Conservation (phyloP, 2,329 filamentous ascomycete genomes). For the Pseudogymnoascus sp. region DNA sequence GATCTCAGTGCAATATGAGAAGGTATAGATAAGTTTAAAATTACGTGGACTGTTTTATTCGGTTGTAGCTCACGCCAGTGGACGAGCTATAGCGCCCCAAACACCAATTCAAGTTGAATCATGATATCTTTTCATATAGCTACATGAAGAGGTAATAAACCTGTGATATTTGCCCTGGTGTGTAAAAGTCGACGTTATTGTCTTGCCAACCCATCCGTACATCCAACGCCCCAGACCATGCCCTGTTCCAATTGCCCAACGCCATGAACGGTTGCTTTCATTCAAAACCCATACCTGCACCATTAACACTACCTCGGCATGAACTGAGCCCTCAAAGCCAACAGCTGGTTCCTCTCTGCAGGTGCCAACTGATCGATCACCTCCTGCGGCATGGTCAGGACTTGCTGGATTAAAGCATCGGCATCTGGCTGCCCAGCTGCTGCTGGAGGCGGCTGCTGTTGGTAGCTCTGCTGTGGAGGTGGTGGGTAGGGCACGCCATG, state of each 20-base stretch:
- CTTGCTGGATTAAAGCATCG: conserved; percentile 69
- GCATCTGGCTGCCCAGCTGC: conserved; percentile 47
- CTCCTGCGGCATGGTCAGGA: conserved; percentile 71
- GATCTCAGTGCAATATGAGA: neutral
- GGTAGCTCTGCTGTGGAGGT: conserved; percentile 38
- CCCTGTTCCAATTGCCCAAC: neutral
- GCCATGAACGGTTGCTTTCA: neutral
- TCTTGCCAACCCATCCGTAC: neutral
- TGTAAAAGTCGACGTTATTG: neutral
- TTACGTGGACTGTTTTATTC: neutral
- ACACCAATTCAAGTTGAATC: neutral
- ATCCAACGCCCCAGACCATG: conserved; percentile 2
- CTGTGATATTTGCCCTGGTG: neutral
- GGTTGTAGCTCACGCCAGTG: neutral
- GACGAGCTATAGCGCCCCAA: neutral
- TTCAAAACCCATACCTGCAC: neutral
- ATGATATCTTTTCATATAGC: neutral
- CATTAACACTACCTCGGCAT: conserved; percentile 22
- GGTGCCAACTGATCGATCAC: conserved; percentile 74
- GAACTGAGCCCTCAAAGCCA: conserved; percentile 64
- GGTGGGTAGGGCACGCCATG: conserved; percentile 32
- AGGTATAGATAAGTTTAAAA: neutral
- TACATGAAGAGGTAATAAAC: neutral
- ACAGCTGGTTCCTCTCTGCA: conserved; percentile 68
- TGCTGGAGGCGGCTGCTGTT: conserved; percentile 34